Evolutionary conservation across 2,329 filamentous ascomycete species (phyloP), one percentile per base, ranked within the genome.

Genomic region (Arthrinium phaeospermum): DNA sequence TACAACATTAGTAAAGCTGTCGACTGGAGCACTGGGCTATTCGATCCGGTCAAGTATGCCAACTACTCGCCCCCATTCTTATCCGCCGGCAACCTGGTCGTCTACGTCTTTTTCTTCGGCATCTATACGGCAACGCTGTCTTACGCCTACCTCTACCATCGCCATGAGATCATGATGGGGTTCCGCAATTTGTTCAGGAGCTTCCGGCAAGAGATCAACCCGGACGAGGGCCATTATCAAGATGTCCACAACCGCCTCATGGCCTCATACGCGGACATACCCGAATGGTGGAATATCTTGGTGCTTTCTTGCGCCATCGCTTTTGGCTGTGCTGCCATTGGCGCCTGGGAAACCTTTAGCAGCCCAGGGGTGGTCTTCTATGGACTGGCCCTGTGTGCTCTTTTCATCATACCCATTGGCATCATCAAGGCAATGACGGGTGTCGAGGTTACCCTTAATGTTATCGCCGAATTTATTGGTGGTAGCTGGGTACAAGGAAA

Each of bases 81-180:
- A 37, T 80, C 85, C 0, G 86, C 88, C 16, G 86, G 83, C 22
- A 87, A 86, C 71, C 77, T 87, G n/a, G 80, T 83, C 44, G 81
- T 86, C n/a, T 90, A 89, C 80, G 81, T 87, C 74, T 87, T 86
- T 78, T 89, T 88, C 80, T 90, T 90, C 72, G 86, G 84, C 69
- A 85, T 88, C 44, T 89, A 89, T 75, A 83, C 87, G 0, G 85
- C 87, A 24, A 86, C 85, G 0, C 78, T 90, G 22, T 85, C 85
- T 4, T 88, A 89, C 71, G 85, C 86, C 34, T 76, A 80, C 24
- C 81, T 90, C 1, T 89, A 88, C 77, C 86, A 90, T 76, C 83
- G 86, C 4, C 83, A 85, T 70, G 87, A 89, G 74, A 86, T 89
- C 51, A 67, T 67, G 41, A 71, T 71, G 68, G 69, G 72, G 10